Evolutionary conservation across 306 rosid genomes (phyloP).

Genomic region (Citrullus amarus): DNA sequence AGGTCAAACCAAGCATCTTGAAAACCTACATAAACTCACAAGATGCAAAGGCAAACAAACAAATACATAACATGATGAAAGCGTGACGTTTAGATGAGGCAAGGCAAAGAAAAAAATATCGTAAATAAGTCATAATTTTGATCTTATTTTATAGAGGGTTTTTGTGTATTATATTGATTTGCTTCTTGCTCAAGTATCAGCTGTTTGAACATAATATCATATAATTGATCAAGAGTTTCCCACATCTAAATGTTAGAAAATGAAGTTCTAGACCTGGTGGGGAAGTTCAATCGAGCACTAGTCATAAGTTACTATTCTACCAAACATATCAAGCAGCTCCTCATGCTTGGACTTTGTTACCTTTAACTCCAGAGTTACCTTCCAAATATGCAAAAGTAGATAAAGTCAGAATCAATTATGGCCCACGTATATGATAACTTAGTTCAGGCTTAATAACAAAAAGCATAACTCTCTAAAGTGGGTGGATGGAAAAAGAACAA

Average conservation of each 20-base stretch:
- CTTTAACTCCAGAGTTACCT: slow-evolving; percentile 69
- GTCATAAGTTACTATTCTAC: slow-evolving; percentile 25
- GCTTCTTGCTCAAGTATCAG: not conserved
- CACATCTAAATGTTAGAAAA: not conserved
- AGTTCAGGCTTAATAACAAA: not conserved
- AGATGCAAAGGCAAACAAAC: not conserved
- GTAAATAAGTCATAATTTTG: not conserved
- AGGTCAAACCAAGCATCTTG: not conserved
- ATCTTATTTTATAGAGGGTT: not conserved
- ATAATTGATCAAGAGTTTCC: not conserved
- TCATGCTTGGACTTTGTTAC: slow-evolving; percentile 45
- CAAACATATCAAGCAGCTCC: slow-evolving; percentile 39
- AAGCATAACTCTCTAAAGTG: not conserved
- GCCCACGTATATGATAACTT: not conserved
- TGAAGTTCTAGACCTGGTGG: not conserved
- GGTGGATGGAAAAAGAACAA: not conserved
- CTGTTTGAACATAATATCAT: not conserved
- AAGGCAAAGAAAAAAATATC: not conserved
- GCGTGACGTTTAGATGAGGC: not conserved
- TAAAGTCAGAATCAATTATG: not conserved
- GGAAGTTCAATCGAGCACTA: not conserved
- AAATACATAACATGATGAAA: not conserved
- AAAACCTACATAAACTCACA: not conserved
- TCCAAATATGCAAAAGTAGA: slow-evolving; percentile 9
- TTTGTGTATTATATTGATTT: not conserved